Evolutionary conservation across 2,329 filamentous ascomycete species (phyloP).

Genomic region (Pseudocercospora ulei): DNA sequence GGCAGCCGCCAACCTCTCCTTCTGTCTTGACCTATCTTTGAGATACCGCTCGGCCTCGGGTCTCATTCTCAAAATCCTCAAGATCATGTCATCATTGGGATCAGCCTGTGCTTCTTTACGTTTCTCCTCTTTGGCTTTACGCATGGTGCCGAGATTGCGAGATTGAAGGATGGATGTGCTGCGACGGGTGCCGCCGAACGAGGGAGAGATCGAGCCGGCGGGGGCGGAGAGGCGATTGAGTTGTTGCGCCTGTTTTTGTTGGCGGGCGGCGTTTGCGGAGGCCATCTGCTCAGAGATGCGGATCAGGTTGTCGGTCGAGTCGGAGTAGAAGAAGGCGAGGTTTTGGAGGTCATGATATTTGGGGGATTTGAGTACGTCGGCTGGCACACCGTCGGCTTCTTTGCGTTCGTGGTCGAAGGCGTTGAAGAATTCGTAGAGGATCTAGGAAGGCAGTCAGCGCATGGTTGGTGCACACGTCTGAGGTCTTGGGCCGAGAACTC

Average conservation of each 20-base stretch:
- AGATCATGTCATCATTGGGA: slow-evolving; percentile 94
- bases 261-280: slow-evolving; percentile 69
- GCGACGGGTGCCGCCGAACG: slow-evolving; percentile 45
- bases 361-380: slow-evolving; percentile 85
- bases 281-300: slow-evolving; percentile 96
- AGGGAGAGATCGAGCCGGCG: slow-evolving; percentile 43
- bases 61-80: slow-evolving; percentile 88
- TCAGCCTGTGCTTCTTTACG: slow-evolving; percentile 91
- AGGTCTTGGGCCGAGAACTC: slow-evolving; percentile 9
- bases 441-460: slow-evolving; percentile 29
- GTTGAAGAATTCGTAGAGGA: slow-evolving; percentile 91
- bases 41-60: slow-evolving; percentile 81
- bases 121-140: slow-evolving; percentile 90
- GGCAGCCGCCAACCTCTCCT: slow-evolving; percentile 81
- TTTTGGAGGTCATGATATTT: slow-evolving; percentile 97
- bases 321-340: slow-evolving; percentile 97
- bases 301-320: slow-evolving; percentile 79
- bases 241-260: slow-evolving; percentile 45
- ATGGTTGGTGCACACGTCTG: neutral
- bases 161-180: slow-evolving; percentile 71
- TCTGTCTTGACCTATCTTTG: slow-evolving; percentile 81
- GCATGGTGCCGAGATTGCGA: slow-evolving; percentile 91
- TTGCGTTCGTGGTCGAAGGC: slow-evolving; percentile 75
- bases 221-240: slow-evolving; percentile 63
- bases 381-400: slow-evolving; percentile 76